These are phyloP conservation scores for Bipolaris gigantea DNA, from an alignment of 2,329 filamentous ascomycete genomes.

Conservation along the genomic window DNA sequence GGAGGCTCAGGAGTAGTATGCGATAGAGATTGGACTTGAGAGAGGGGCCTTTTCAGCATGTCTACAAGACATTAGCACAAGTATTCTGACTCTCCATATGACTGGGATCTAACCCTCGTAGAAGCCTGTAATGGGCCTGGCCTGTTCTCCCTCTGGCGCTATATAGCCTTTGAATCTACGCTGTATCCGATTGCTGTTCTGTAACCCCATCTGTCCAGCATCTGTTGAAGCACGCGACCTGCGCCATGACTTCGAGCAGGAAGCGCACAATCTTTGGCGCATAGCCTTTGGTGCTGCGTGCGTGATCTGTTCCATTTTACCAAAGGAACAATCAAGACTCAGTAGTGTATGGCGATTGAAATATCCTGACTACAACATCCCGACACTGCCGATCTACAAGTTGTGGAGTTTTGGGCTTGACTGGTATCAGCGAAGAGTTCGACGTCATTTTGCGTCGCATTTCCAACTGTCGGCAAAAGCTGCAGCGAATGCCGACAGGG, in stretches of 20 bases:
- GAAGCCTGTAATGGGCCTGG: constrained; percentile 43
- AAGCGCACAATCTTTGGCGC: constrained; percentile 30
- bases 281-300: constrained; percentile 20
- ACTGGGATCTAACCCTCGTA: constrained; percentile 36
- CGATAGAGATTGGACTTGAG: constrained; percentile 35
- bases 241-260: constrained; percentile 26
- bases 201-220: constrained; percentile 29
- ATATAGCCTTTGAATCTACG: constrained; percentile 42
- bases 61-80: constrained; percentile 37
- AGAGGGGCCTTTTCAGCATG: constrained; percentile 37
- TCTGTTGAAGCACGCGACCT: not conserved
- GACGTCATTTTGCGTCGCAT: constrained; percentile 40
- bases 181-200: constrained; percentile 42
- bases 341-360: not conserved
- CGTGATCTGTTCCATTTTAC: constrained; percentile 20
- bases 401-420: constrained; percentile 13
- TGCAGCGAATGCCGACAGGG: constrained; percentile 25
- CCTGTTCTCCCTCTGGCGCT: constrained; percentile 44
- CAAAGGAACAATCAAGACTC: not conserved
- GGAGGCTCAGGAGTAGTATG: constrained; percentile 37
- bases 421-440: constrained; percentile 12
- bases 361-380: constrained; percentile 5
- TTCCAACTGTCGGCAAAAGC: constrained; percentile 32
- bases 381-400: not conserved
- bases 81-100: not conserved